Evolutionary conservation across 2,329 filamentous ascomycete genomes (phyloP), one percentile per base, ranked within the genome.

Genomic region (Fusarium acutatum): DNA sequence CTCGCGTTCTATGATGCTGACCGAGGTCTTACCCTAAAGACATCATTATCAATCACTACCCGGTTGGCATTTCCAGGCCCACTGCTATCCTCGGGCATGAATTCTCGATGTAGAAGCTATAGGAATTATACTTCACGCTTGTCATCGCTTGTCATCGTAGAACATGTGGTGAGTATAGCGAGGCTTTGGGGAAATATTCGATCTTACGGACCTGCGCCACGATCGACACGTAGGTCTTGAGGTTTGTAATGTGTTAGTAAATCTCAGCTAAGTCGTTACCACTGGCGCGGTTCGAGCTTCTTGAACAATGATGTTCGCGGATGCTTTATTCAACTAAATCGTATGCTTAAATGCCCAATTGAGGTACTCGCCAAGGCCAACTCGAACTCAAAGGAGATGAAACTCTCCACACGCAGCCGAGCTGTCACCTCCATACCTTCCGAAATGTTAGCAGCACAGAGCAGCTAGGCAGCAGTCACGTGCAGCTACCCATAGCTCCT

Each of bases 321-420:
- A 58, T 59, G 30, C 41, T 53, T 26, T 20, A 37, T 41, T 22
- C n/a, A 64, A 64, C 63, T 40, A 52, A 30, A 14, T 35, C n/a
- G 26, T 24, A 28, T 37, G 34, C 35, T 41, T n/a, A 15, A 43
- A 34, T 60, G 34, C 56, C 43, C 46, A 20, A 40, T 67, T 41
- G 38, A 67, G 30, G 44, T 26, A 52, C 32, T 47, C 40, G 56
- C 64, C 30, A 68, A 49, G 64, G 38, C 24, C 20, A 67, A n/a
- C 6, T 34, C 17, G 34, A 62, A 68, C 46, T 68, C n/a, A 68
- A 54, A 50, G 32, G 44, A 60, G 18, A 70, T 66, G 50, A 66
- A 41, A 22, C 53, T 69, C 49, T 47, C 53, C 63, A 67, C 54
- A n/a, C 11, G n/a, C 54, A 24, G 24, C 47, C 34, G 18, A 60